Evolutionary conservation across 176 grass and related monocot genomes (phyloP), one percentile per base, ranked within the genome.

Genomic region (Echinochloa phyllopogon): DNA sequence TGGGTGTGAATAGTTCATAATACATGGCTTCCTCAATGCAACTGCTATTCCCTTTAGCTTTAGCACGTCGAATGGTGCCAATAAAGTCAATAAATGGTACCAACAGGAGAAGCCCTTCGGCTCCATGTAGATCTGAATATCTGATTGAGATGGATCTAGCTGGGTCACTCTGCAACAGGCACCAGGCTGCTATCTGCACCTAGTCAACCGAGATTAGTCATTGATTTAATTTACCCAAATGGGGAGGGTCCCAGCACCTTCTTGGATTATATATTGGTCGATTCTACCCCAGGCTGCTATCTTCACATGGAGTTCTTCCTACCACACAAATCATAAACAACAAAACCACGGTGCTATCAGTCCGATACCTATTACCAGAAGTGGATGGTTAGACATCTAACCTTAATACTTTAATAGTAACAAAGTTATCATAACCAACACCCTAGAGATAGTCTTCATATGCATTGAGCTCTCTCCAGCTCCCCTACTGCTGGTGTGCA

Each of bases 161-260:
- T 63, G 66, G 14, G 24, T 52, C 4, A 25, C 3, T 25, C 16
- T 18, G 13, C 56, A 73, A n/a, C 57, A 74, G 1, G 76, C 68
- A 87, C 77, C 59, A 81, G 77, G 77, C 77, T 74, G 77, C 68
- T 81, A 81, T 57, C 36, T 57, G 39, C 49, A 1, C 5, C 29
- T 47, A 48, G 50, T 76, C 78, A 65, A 55, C 47, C 0, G 77
- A 74, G 77, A 33, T 23, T 55, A 55, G 73, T 68, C 60, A 65
- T 51, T 76, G 15, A 42, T 44, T 42, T 60, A 45, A 38, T 15
- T 33, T 60, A 60, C 9, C 8, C 10, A 76, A 75, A 47, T 9
- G 53, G 25, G 21, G 58, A 41, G 24, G 56, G 21, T 56, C 55
- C 51, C 53, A 48, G 8, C 29, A 16, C 37, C 15, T 20, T 49